phyloP scores from a whole-genome alignment of 179 eudicot species.

The Pouteria campechiana region DNA sequence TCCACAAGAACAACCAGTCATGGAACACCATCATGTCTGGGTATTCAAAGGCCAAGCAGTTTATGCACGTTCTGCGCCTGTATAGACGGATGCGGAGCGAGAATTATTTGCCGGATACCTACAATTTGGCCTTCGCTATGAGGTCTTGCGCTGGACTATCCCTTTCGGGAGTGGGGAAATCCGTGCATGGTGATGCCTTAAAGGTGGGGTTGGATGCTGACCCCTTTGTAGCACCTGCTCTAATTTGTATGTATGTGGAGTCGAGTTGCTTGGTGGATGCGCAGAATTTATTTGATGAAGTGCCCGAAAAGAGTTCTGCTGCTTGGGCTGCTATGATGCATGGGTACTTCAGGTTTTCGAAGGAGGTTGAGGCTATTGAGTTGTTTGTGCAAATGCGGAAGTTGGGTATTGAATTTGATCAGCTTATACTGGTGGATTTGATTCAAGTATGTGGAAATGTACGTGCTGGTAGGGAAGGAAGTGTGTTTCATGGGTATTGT shows the following conservation, averaged over 20 bases:
- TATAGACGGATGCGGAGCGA: conserved; percentile 1
- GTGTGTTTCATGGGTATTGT: conserved; percentile 1
- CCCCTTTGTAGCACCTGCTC: conserved; percentile 5
- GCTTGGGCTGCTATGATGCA: conserved; percentile 3
- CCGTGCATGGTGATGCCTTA: conserved; percentile 1
- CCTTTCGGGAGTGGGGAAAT: background rate
- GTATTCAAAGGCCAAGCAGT: background rate
- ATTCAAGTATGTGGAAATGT: conserved; percentile 9
- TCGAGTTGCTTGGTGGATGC: conserved; percentile 2
- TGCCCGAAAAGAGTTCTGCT: background rate
- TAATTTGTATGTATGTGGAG: conserved; percentile 2
- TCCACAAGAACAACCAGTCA: conserved; percentile 2
- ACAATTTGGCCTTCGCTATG: conserved; percentile 6
- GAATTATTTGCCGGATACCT: background rate
- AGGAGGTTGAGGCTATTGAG: background rate
- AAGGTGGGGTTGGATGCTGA: conserved; percentile 5
- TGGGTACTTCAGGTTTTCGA: conserved; percentile 1
- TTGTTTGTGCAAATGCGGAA: conserved; percentile 1
- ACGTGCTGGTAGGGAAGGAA: conserved; percentile 7
- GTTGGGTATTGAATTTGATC: conserved; percentile 2
- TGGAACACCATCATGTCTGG: conserved; percentile 5
- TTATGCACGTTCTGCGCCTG: background rate
- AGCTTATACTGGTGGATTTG: background rate
- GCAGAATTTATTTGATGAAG: conserved; percentile 4
- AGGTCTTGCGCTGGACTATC: background rate